Evolutionary conservation across 768 basidiomycete species (phyloP).

Genomic region (Ramaria sp.): DNA sequence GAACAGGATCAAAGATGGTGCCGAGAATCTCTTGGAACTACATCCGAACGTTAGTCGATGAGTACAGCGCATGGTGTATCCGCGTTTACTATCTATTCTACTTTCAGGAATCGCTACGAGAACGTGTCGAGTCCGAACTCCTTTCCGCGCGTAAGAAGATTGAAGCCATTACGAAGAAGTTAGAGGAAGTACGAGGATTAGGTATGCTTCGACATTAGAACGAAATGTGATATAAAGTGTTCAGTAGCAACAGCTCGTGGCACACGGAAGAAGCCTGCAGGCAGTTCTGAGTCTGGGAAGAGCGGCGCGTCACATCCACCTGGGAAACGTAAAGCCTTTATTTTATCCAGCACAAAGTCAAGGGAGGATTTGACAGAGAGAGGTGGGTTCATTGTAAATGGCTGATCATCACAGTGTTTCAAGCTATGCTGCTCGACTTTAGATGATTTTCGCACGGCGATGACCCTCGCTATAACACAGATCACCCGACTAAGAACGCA

Average conservation of each 20-base stretch:
- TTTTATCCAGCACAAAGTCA: constrained; percentile 1
- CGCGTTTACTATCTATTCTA: constrained; percentile 12
- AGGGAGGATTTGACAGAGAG: constrained; percentile 25
- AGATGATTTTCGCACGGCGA: constrained; percentile 68
- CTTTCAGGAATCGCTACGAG: constrained; percentile 51
- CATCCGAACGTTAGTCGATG: constrained; percentile 34
- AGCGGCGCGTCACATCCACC: not conserved
- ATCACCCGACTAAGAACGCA: constrained; percentile 46
- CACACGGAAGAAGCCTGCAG: constrained; percentile 21
- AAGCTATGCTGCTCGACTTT: not conserved
- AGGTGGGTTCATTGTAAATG: constrained; percentile 14
- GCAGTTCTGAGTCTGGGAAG: not conserved
- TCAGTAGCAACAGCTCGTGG: constrained; percentile 16
- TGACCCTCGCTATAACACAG: constrained; percentile 50
- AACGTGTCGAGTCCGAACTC: constrained; percentile 68
- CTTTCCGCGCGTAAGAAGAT: constrained; percentile 69
- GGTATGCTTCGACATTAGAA: constrained; percentile 9
- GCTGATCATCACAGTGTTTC: no score
- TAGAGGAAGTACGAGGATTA: constrained; percentile 30
- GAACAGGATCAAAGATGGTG: constrained; percentile 81
- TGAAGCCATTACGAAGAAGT: constrained; percentile 42
- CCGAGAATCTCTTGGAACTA: constrained; percentile 78
- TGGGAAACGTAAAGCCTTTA: constrained; percentile 3
- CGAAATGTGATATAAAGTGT: not conserved
- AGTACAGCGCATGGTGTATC: not conserved